phyloP scores from a whole-genome alignment of 2,329 filamentous ascomycete genomes.

The Fusarium secorum region DNA sequence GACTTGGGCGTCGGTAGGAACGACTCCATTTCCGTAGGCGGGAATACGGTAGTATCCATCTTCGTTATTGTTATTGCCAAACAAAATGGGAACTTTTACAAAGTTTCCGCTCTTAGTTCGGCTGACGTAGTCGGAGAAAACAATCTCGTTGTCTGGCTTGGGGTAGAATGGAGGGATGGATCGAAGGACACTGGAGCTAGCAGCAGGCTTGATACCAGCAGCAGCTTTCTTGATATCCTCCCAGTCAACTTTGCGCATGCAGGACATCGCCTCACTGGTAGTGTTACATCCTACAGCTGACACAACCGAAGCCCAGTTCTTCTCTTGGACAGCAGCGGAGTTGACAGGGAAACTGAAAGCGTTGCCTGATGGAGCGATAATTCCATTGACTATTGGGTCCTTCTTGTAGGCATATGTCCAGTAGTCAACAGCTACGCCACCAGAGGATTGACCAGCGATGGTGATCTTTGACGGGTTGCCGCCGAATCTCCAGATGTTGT shows the following conservation, averaged over 20 bases:
- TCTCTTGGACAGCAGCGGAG: slow-evolving; percentile 43
- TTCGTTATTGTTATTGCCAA: slow-evolving; percentile 56
- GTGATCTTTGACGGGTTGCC: slow-evolving; percentile 45
- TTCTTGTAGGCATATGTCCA: slow-evolving; percentile 58
- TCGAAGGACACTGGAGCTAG: slow-evolving; percentile 48
- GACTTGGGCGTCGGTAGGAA: slow-evolving; percentile 50
- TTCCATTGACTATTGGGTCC: slow-evolving; percentile 58
- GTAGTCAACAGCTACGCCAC: slow-evolving; percentile 53
- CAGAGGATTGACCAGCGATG: slow-evolving; percentile 47
- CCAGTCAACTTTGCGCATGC: slow-evolving; percentile 50
- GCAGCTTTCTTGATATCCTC: slow-evolving; percentile 49
- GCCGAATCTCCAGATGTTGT: slow-evolving; percentile 45
- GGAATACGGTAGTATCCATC: slow-evolving; percentile 57
- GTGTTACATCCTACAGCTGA: slow-evolving; percentile 49
- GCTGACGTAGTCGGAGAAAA: slow-evolving; percentile 52
- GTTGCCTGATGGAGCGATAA: slow-evolving; percentile 57
- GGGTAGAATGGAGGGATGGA: slow-evolving; percentile 53
- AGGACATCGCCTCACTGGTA: slow-evolving; percentile 44
- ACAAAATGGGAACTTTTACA: slow-evolving; percentile 51
- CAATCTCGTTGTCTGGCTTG: slow-evolving; percentile 49
- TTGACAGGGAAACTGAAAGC: slow-evolving; percentile 56
- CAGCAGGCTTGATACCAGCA: slow-evolving; percentile 44
- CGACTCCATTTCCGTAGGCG: slow-evolving; percentile 50
- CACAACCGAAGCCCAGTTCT: slow-evolving; percentile 54
- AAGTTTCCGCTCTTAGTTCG: slow-evolving; percentile 48